Conservation (phyloP, 1,284 basidiomycete genomes). For the Leccinum subspadiceum region DNA sequence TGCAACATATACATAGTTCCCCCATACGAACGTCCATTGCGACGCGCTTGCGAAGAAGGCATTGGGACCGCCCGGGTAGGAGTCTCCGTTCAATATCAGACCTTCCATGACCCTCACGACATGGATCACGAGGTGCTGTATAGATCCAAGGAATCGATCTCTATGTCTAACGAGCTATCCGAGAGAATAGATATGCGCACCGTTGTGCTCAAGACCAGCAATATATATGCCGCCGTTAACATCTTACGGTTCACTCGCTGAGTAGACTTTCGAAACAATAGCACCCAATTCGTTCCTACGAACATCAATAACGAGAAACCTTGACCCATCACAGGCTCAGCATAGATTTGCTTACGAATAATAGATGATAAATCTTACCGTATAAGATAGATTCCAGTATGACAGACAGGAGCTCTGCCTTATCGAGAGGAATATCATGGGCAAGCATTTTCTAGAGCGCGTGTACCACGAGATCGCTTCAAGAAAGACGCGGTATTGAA, state of each 20-base stretch:
- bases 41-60: not conserved
- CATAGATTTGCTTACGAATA: not conserved
- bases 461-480: too few relatives aligned
- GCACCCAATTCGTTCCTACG: slow-evolving; percentile 15
- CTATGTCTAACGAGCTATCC: too few relatives aligned
- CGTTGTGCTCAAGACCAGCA: slow-evolving; percentile 19
- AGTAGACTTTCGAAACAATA: slow-evolving; percentile 3
- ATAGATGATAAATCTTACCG: slow-evolving; percentile 10
- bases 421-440: too few relatives aligned
- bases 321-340: not conserved
- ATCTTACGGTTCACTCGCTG: slow-evolving; percentile 12
- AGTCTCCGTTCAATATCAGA: not conserved
- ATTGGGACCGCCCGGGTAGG: not conserved
- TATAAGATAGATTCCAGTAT: slow-evolving; percentile 8
- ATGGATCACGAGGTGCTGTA: slow-evolving; percentile 1
- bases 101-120: not conserved
- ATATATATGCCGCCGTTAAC: slow-evolving; percentile 10
- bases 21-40: slow-evolving; percentile 1
- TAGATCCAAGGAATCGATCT: not conserved
- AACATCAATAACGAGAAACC: slow-evolving; percentile 25
- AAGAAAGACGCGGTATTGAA: too few relatives aligned
- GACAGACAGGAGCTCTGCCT: too few relatives aligned
- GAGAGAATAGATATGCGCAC: slow-evolving; percentile 5
- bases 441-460: too few relatives aligned
- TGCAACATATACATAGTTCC: not conserved